phyloP scores from a whole-genome alignment of 805 yeast genomes.

The Starmerella roubikii region DNA sequence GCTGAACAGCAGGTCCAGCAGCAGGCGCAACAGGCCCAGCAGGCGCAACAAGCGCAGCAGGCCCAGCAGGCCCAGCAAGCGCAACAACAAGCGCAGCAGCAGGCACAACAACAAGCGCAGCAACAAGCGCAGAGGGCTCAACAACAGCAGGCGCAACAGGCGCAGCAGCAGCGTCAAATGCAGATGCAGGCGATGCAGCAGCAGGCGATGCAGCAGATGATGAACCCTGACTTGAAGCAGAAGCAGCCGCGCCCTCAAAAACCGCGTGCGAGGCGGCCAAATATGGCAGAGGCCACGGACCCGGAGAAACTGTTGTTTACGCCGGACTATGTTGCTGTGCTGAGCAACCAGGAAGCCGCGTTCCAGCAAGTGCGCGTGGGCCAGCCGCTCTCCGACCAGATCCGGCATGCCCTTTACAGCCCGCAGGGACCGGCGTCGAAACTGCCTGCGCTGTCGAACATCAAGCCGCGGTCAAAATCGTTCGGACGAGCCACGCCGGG shows the following conservation, averaged over 20 bases:
- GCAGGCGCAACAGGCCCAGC: too few species aligned
- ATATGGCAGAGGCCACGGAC: background rate
- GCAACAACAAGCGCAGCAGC: too few species aligned
- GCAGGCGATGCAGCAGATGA: background rate
- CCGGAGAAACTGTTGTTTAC: slow-evolving; percentile 5
- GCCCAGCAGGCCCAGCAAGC: too few species aligned
- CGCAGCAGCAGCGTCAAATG: too few species aligned
- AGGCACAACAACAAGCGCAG: too few species aligned
- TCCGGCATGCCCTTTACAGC: slow-evolving; percentile 9
- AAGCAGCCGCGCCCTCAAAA: background rate
- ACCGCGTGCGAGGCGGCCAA: background rate
- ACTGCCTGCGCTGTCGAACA: slow-evolving; percentile 8
- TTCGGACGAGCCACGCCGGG: too few species aligned
- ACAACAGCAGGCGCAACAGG: too few species aligned
- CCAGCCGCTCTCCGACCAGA: slow-evolving; percentile 8
- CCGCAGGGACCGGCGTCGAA: slow-evolving; percentile 6
- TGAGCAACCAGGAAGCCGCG: slow-evolving; percentile 13
- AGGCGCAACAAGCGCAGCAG: too few species aligned
- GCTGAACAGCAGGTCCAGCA: too few species aligned
- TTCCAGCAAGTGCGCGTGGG: slow-evolving; percentile 9
- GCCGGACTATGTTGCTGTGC: slow-evolving; percentile 9
- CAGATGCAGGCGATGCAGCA: background rate
- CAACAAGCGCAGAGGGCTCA: too few species aligned
- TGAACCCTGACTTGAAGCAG: too few species aligned
- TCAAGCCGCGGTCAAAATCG: background rate